Evolutionary conservation across 371 early-diverging fungal genomes (phyloP).

Genomic region (Mucor plumbeus): DNA sequence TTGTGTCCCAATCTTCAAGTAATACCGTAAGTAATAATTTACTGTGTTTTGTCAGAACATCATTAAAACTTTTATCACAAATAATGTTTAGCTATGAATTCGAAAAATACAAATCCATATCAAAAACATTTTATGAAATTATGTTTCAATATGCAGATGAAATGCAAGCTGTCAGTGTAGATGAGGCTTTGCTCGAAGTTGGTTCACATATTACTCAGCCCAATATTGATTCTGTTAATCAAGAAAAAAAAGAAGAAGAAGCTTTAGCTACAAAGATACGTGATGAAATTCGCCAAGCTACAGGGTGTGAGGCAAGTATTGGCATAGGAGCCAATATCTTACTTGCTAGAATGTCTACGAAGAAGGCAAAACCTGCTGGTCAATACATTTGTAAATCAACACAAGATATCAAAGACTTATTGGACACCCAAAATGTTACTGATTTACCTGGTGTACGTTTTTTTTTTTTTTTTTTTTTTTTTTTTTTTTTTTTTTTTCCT

Average conservation of each 20-base stretch:
- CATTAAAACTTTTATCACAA: background rate
- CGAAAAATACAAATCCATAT: constrained; percentile 75
- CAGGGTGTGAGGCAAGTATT: constrained; percentile 73
- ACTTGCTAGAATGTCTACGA: constrained; percentile 79
- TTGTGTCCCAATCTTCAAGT: constrained; percentile 70
- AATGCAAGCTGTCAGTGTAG: constrained; percentile 82
- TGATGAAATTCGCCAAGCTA: constrained; percentile 53
- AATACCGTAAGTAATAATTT: constrained; percentile 47
- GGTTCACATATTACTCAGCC: constrained; percentile 46
- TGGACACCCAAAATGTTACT: constrained; percentile 37
- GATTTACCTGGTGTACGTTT: constrained; percentile 50
- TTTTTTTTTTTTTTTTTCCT: too few relatives aligned
- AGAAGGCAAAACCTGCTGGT: constrained; percentile 84
- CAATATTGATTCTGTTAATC: constrained; percentile 22
- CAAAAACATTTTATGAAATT: constrained; percentile 73
- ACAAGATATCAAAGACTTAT: constrained; percentile 47
- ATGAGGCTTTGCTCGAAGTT: constrained; percentile 81
- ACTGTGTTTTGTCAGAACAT: background rate
- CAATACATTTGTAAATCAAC: constrained; percentile 48
- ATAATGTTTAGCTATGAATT: constrained; percentile 65
- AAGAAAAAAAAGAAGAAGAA: constrained; percentile 28
- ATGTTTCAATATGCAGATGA: constrained; percentile 68
- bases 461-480: background rate
- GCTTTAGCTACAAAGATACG: constrained; percentile 35
- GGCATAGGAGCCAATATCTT: constrained; percentile 80